Evolutionary conservation across 352 stramenopile species (phyloP).

Genomic region (Poterioochromonas sp.): DNA sequence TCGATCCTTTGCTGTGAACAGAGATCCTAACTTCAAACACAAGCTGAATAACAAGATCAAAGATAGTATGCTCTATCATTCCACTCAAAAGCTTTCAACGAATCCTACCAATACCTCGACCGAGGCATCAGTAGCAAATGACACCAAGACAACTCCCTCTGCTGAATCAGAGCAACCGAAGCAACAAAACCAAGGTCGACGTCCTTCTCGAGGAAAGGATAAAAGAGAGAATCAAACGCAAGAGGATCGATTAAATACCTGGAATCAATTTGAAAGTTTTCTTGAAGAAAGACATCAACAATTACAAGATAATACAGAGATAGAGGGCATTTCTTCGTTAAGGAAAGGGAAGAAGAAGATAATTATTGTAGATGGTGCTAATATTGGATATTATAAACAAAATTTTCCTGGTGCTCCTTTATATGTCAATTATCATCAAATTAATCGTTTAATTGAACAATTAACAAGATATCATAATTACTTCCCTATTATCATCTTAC

Average conservation of each 20-base stretch:
- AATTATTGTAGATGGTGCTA: slow-evolving; percentile 92
- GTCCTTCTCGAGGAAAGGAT: background rate
- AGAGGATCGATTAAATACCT: slow-evolving; percentile 38
- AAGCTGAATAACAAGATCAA: slow-evolving; percentile 18
- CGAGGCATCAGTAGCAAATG: background rate
- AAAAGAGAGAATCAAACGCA: slow-evolving; percentile 47
- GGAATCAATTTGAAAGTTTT: slow-evolving; percentile 68
- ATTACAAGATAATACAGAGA: slow-evolving; percentile 71
- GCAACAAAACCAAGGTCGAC: background rate
- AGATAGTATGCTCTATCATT: no score
- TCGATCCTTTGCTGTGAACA: background rate
- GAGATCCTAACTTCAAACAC: background rate
- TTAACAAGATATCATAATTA: slow-evolving; percentile 60
- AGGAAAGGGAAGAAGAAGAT: no score
- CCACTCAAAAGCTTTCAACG: background rate
- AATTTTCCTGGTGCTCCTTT: slow-evolving; percentile 82
- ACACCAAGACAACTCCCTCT: background rate
- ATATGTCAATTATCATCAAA: slow-evolving; percentile 84
- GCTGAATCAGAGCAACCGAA: background rate
- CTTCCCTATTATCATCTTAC: slow-evolving; percentile 80
- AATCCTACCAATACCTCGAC: background rate
- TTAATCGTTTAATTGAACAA: slow-evolving; percentile 80
- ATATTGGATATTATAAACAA: slow-evolving; percentile 94
- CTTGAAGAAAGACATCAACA: slow-evolving; percentile 43
- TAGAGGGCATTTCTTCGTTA: no score